Base-by-base conservation (phyloP, 2,329 filamentous ascomycete species). In the Scedosporium aurantiacum region DNA sequence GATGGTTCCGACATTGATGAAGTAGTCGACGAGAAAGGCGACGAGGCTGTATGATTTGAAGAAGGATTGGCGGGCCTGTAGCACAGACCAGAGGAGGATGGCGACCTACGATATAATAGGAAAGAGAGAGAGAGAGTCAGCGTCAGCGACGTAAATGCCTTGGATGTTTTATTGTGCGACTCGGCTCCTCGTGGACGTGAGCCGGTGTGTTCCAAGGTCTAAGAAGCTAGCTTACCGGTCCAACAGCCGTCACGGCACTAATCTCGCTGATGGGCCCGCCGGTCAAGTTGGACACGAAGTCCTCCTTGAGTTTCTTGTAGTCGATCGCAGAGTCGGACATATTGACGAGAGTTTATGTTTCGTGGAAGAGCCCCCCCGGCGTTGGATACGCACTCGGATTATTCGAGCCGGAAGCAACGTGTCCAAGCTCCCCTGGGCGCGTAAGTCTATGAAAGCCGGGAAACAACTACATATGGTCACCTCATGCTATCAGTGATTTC, bases 281-380 rank as follows among this genome's bases (percentile, higher is more conserved):
- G 5, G 88, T 86, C 32, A 96, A 84, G 72, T 91, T 90, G 61
- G 93, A 96, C 70, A 99, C 94, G 73, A 96, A 96, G 70, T 91
- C 91, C 79, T 96, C 92, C 78, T 99, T 99, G 67, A 88, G 81
- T 69, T 88, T 84, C 76, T 97, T 99, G 79, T 97, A 96, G 18
- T 64, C 45, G 74, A 81, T 87, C 63, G 74, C 73, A 40, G 71
- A 57, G 66, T 70, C 68, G 64, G 75, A 71, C 72, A 77, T 77
- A 65, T 61, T 65, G 65, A 65, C 60, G 63, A 63, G 62, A 21
- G 23, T 56, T 18, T 18, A 1, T 21, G 32, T 37, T 37, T 37
- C 32, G 10, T 12, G 10, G 10, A 37, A 37, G 32, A 37, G 10
- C 5, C 2, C 32, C n/a, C 32, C 2, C 32, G 32, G 32, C 32